Percentiles rank a stretch among this genome's conserved stretches.
These are phyloP conservation scores for Crithidia bombi DNA, from an alignment of 208 protist genomes.

Conservation along the genomic window DNA sequence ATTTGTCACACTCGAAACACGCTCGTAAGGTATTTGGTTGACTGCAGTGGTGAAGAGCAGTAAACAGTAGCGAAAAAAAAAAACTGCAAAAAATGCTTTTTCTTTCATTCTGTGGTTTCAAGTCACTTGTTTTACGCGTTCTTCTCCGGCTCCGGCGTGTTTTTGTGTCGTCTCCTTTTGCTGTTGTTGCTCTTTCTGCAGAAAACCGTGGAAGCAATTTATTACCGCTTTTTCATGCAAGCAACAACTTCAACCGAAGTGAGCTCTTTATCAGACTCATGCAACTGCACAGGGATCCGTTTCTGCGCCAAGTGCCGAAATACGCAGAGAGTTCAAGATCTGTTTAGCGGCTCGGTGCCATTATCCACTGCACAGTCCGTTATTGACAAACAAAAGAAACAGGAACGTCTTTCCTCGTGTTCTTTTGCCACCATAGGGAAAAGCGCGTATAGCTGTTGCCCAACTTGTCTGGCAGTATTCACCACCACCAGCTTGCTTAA, in stretches of 20 bases:
- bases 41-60: too few species aligned
- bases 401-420: conserved; percentile 72
- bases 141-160: too few species aligned
- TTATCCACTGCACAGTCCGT: conserved; percentile 42
- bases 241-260: background rate
- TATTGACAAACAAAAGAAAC: conserved; percentile 52
- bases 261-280: conserved; percentile 14
- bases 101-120: too few species aligned
- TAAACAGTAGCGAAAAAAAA: too few species aligned
- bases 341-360: conserved; percentile 43
- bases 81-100: too few species aligned
- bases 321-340: conserved; percentile 51
- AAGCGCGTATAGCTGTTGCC: conserved; percentile 55
- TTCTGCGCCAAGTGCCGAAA: conserved; percentile 64
- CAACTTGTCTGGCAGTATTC: conserved; percentile 53
- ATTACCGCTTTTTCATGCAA: background rate
- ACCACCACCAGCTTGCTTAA: conserved; percentile 19
- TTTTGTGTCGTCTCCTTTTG: too few species aligned
- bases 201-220: too few species aligned
- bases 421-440: conserved; percentile 57
- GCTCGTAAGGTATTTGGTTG: too few species aligned
- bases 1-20: too few species aligned
- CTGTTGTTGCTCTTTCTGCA: too few species aligned
- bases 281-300: conserved; percentile 77
- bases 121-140: too few species aligned